Evolutionary conservation across 768 basidiomycete genomes (phyloP).

Genomic region (Lentinus brumalis): DNA sequence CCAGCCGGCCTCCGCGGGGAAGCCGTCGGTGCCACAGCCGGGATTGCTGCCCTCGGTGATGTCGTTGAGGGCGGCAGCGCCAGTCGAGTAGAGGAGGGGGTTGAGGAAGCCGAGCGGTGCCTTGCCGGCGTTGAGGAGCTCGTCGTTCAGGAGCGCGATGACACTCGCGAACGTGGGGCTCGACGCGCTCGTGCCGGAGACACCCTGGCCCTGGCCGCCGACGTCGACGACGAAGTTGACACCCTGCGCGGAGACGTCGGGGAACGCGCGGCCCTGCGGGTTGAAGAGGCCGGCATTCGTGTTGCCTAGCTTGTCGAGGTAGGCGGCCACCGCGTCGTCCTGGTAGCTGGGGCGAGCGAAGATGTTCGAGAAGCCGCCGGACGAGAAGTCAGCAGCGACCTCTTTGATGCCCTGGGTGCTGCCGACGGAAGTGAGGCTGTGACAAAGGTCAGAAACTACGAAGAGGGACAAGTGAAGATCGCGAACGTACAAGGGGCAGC

Average conservation of each 20-base stretch:
- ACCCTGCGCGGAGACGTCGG: conserved; percentile 47
- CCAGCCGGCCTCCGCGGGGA: conserved; percentile 28
- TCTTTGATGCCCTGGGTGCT: conserved; percentile 35
- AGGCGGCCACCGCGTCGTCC: conserved; percentile 37
- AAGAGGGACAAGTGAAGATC: background rate
- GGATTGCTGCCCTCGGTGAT: conserved; percentile 31
- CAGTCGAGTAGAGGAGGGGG: conserved; percentile 28
- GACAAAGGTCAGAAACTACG: background rate
- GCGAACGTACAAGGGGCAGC: conserved; percentile 31
- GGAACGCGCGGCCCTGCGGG: conserved; percentile 45
- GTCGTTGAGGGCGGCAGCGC: conserved; percentile 28
- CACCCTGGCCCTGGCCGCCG: conserved; percentile 21
- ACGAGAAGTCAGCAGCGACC: conserved; percentile 34
- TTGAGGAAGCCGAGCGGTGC: conserved; percentile 32
- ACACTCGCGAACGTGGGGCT: conserved; percentile 30
- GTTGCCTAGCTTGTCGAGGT: conserved; percentile 36
- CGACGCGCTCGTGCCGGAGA: conserved; percentile 29
- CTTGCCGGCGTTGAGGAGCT: conserved; percentile 27
- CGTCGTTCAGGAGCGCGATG: conserved; percentile 33
- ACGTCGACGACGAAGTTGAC: conserved; percentile 40
- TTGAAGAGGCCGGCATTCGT: conserved; percentile 35
- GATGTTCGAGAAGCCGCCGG: conserved; percentile 40
- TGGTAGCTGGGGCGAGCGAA: conserved; percentile 42
- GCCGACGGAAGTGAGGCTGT: conserved; percentile 39
- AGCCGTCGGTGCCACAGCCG: conserved; percentile 30